These are phyloP conservation scores for Chalaropsis thielavioides DNA, from an alignment of 2,329 filamentous ascomycete genomes.

Conservation along the genomic window DNA sequence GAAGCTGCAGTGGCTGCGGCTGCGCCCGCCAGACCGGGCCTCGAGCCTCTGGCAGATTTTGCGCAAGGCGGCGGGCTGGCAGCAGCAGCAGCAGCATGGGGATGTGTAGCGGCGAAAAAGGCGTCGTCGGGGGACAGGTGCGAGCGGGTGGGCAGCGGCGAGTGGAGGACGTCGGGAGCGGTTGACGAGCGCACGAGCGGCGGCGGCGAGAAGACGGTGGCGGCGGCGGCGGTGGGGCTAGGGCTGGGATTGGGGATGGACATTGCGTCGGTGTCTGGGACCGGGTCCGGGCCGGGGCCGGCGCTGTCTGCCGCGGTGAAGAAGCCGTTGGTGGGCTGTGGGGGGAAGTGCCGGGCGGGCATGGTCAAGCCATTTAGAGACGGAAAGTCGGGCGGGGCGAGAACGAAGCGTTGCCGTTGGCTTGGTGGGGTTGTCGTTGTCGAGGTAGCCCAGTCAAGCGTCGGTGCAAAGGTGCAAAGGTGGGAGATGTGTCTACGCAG, in stretches of 20 bases:
- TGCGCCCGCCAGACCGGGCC: neutral
- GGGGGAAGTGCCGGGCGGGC: neutral
- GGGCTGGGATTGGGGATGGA: neutral
- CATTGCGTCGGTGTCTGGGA: neutral
- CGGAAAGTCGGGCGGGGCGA: neutral
- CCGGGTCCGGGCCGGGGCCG: constrained; percentile 34
- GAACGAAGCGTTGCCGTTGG: neutral
- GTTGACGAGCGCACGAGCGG: constrained; percentile 7
- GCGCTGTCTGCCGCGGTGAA: constrained; percentile 29
- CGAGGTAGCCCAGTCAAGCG: neutral
- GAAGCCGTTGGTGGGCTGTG: constrained; percentile 60
- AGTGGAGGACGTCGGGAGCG: constrained; percentile 21
- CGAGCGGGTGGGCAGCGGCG: constrained; percentile 34
- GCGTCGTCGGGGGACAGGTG: constrained; percentile 76
- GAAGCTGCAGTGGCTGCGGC: constrained; percentile 29
- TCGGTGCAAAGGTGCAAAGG: no score
- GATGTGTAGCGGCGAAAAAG: constrained; percentile 38
- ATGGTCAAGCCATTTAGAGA: neutral
- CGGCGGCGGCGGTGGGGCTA: constrained; percentile 4
- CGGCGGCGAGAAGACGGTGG: neutral
- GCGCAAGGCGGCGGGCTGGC: constrained; percentile 33
- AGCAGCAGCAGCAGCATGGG: constrained; percentile 20
- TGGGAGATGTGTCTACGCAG: no score
- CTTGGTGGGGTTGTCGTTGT: neutral
- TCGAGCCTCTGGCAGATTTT: constrained; percentile 17